Evolutionary conservation across 495 filamentous ascomycete genomes (phyloP).

Genomic region (Neurospora intermedia): DNA sequence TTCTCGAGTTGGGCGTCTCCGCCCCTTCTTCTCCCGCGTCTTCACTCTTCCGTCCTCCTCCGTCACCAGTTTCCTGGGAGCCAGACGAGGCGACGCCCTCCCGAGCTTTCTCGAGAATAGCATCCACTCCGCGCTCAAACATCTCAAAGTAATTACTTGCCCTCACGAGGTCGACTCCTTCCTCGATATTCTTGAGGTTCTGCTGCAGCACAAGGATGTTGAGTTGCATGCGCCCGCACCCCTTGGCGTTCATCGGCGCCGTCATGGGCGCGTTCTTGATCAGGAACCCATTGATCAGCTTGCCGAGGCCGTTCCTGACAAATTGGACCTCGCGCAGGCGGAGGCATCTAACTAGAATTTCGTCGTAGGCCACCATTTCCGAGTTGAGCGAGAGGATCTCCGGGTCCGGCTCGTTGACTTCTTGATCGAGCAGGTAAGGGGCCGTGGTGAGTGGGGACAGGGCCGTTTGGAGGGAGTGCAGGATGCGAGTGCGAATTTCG

Average conservation of each 20-base stretch:
- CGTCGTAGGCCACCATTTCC: slow-evolving; percentile 74
- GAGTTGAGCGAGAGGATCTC: slow-evolving; percentile 67
- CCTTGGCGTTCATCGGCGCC: slow-evolving; percentile 44
- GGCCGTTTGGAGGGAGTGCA: slow-evolving; percentile 51
- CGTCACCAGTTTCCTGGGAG: slow-evolving; percentile 12
- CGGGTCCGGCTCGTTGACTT: slow-evolving; percentile 68
- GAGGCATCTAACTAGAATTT: slow-evolving; percentile 61
- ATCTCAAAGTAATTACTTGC: slow-evolving; percentile 70
- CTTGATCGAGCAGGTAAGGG: slow-evolving; percentile 63
- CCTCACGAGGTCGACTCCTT: slow-evolving; percentile 55
- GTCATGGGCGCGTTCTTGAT: slow-evolving; percentile 32
- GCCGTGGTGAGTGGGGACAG: slow-evolving; percentile 41
- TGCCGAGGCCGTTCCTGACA: slow-evolving; percentile 57
- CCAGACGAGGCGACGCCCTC: slow-evolving; percentile 28
- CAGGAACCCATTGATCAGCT: slow-evolving; percentile 33
- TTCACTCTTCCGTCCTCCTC: slow-evolving; percentile 21
- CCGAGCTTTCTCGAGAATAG: slow-evolving; percentile 52
- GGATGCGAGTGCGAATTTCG: slow-evolving; percentile 72
- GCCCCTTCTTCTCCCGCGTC: not conserved
- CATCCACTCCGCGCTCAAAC: slow-evolving; percentile 67
- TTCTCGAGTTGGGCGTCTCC: not conserved
- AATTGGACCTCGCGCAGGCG: slow-evolving; percentile 55
- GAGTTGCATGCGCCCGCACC: slow-evolving; percentile 71
- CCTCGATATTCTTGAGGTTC: slow-evolving; percentile 84
- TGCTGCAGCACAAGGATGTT: slow-evolving; percentile 93